Conservation (phyloP, 306 rosid species). For the cucumber (Cucumis sativus) region Cucumber_9930_V3 NC_026661.2:10312001-10312500, state of each 20-base stretch:
- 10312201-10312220: constrained; percentile 54
- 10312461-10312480: neutral
- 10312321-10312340: constrained; percentile 75
- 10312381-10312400: constrained; percentile 77
- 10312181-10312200: constrained; percentile 78
- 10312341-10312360: constrained; percentile 66
- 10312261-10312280: constrained; percentile 92
- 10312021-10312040: neutral
- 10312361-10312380: constrained; percentile 94
- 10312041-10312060: neutral
- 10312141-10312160: neutral
- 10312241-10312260: constrained; percentile 96
- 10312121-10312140: neutral
- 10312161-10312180: constrained; percentile 63
- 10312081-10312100: neutral
- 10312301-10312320: constrained; percentile 70
- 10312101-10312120: neutral
- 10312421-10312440: constrained; percentile 86
- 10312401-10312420: constrained; percentile 51
- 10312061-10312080: neutral
- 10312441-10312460: constrained; percentile 27
- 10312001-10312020: neutral
- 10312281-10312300: constrained; percentile 84
- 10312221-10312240: constrained; percentile 84
- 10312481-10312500: neutral